Base-by-base conservation (phyloP, 2,329 filamentous ascomycete species). In the Exophiala dermatitidis region DNA sequence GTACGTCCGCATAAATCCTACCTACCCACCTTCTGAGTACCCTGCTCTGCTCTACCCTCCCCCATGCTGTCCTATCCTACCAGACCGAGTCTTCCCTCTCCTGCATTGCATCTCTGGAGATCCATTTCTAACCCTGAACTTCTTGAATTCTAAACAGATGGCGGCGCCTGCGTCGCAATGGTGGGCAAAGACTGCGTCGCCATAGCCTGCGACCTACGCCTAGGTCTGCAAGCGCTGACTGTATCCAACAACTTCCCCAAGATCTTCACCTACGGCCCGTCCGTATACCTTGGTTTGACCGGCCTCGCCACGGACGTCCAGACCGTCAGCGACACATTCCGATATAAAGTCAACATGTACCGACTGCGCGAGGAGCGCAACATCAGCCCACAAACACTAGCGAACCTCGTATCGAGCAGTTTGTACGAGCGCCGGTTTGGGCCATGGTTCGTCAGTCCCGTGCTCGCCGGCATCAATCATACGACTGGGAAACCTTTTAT, bases 271-370 rank as follows among this genome's bases (percentile, higher is more conserved):
- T 97, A 95, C 80, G 90, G 89, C 62, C 71, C 74, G 68, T 88
- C 91, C 68, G 88, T 93, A 66, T 96, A 94, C 74, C 86, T 98
- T 34, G 93, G 93, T 52, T 84, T 98, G 57, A 97, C 93, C 3
- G 93, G 93, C 52, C 87, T 98, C 48, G 93, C 93, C 57, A 98
- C 93, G 65, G 93, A 98, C 71, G 90, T 98, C 61, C 82, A 82
- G 61, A 97, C 91, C 64, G 91, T 98, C 64, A 87, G 85, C 66
- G 91, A 98, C 75, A 85, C 97, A 63, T 95, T 98, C 82, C 90
- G 93, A 69, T 97, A 95, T 84, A 98, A 98, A 81, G 89, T 95
- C 72, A 98, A 98, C 82, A 94, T 98, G 88, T 98, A 98, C 82
- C 88, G 93, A 62, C 83, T 98, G 67, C 88, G 93, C 68, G 93